A percentile compares a stretch with the other conserved stretches of the same genome.
Conservation (phyloP, 805 yeast species). For the Metschnikowia henanensis region DNA sequence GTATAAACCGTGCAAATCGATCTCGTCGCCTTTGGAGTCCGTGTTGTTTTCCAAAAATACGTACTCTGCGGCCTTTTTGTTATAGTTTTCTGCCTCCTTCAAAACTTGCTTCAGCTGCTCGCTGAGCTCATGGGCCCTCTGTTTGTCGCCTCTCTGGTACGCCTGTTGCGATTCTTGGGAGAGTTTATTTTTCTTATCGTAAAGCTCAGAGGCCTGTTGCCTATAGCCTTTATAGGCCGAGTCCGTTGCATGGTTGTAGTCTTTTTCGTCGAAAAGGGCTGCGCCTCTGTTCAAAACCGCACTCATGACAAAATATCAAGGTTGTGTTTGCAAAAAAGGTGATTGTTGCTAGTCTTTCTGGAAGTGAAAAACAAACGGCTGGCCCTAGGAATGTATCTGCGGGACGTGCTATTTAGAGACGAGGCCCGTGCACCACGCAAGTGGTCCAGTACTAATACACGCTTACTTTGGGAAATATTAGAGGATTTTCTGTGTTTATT, state of each 20-base stretch:
- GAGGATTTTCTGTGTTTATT: too few relatives aligned
- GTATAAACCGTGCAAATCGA: slow-evolving; percentile 89
- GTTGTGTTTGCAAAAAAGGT: not conserved
- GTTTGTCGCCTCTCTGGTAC: slow-evolving; percentile 70
- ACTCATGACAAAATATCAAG: slow-evolving; percentile 3
- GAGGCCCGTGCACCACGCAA: not conserved
- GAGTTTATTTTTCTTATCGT: slow-evolving; percentile 51
- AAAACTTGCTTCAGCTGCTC: slow-evolving; percentile 62
- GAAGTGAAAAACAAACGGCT: not conserved
- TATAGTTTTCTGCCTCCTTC: slow-evolving; percentile 63
- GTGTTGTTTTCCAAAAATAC: slow-evolving; percentile 86
- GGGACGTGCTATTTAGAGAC: not conserved
- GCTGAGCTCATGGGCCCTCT: slow-evolving; percentile 70
- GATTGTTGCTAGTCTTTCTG: too few relatives aligned
- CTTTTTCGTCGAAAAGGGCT: slow-evolving; percentile 32
- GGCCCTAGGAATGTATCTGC: not conserved
- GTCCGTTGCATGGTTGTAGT: slow-evolving; percentile 76
- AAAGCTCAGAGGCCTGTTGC: slow-evolving; percentile 66
- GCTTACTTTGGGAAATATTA: not conserved
- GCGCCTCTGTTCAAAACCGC: slow-evolving; percentile 14
- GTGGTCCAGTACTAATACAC: not conserved
- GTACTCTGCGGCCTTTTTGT: slow-evolving; percentile 83
- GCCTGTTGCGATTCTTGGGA: slow-evolving; percentile 76
- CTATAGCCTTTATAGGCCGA: slow-evolving; percentile 62
- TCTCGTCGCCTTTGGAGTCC: slow-evolving; percentile 82